These are phyloP conservation scores for Geosiphon pyriformis DNA, from an alignment of 192 early-diverging fungal genomes.

Conservation along the genomic window DNA sequence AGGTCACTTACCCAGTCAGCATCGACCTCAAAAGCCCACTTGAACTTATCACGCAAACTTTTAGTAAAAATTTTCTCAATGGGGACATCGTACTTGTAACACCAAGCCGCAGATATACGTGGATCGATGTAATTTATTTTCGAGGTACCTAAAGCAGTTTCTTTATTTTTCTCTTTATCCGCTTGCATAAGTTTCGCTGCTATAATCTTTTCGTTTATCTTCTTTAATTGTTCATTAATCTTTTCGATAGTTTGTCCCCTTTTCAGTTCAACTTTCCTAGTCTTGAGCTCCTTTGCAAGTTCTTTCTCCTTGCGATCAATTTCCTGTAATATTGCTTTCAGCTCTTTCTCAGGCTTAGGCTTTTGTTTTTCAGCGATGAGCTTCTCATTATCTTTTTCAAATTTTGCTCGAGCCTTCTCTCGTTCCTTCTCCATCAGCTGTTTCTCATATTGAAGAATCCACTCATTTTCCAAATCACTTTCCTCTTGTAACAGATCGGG, in stretches of 20 bases:
- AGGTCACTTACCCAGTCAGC: constrained; percentile 54
- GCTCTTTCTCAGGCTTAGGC: constrained; percentile 40
- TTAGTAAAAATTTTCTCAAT: constrained; percentile 90
- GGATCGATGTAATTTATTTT: constrained; percentile 99
- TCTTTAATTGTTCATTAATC: constrained; percentile 65
- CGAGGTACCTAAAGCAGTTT: constrained; percentile 90
- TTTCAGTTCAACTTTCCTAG: constrained; percentile 39
- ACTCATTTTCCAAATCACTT: constrained; percentile 71
- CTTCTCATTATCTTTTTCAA: constrained; percentile 85
- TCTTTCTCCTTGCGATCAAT: constrained; percentile 44
- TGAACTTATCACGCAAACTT: constrained; percentile 90
- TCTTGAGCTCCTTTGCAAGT: constrained; percentile 43
- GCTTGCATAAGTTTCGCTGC: constrained; percentile 67
- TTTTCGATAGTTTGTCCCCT: constrained; percentile 59
- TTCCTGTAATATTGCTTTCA: constrained; percentile 47
- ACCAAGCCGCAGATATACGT: constrained; percentile 92
- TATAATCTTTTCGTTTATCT: constrained; percentile 65
- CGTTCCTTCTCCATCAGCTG: constrained; percentile 64
- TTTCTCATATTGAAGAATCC: constrained; percentile 61
- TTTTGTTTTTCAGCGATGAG: constrained; percentile 58
- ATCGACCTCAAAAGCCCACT: constrained; percentile 84
- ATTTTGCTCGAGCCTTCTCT: constrained; percentile 52
- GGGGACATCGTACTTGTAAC: constrained; percentile 81
- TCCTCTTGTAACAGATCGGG: constrained; percentile 64
- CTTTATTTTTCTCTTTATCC: constrained; percentile 97